Conservation (phyloP, 164 flowering plant genomes). For the Vitis labrusca region DNA sequence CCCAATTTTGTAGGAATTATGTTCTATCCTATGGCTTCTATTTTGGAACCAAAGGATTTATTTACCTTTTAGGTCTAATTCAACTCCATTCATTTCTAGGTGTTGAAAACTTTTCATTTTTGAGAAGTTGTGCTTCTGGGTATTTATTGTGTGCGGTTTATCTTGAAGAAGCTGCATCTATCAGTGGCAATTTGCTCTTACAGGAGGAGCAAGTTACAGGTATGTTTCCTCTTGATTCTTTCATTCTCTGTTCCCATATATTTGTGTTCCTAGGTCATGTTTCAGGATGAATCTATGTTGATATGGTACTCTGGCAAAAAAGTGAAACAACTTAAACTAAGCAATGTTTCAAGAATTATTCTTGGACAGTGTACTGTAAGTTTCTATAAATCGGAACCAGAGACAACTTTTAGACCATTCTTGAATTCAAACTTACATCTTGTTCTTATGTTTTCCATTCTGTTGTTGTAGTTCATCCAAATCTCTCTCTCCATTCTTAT, state of each 20-base stretch:
- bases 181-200: too few species aligned
- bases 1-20: background rate
- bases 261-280: slow-evolving; percentile 7
- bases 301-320: slow-evolving; percentile 90
- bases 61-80: background rate
- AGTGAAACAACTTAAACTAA: slow-evolving; percentile 75
- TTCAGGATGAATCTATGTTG: slow-evolving; percentile 79
- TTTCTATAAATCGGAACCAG: background rate
- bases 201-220: too few species aligned
- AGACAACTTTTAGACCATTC: background rate
- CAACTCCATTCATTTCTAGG: too few species aligned
- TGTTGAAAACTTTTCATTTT: too few species aligned
- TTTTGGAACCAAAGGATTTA: background rate
- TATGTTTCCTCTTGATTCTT: too few species aligned
- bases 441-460: background rate
- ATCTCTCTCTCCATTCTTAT: slow-evolving; percentile 66
- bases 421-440: background rate
- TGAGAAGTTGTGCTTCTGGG: too few species aligned
- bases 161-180: too few species aligned
- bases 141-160: too few species aligned
- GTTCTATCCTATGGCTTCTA: background rate
- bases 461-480: background rate
- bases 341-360: slow-evolving; percentile 75
- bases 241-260: background rate
- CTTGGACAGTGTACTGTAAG: slow-evolving; percentile 30